Evolutionary conservation across 805 yeast genomes (phyloP).

Genomic region (Kazachstania kunashirensis): DNA sequence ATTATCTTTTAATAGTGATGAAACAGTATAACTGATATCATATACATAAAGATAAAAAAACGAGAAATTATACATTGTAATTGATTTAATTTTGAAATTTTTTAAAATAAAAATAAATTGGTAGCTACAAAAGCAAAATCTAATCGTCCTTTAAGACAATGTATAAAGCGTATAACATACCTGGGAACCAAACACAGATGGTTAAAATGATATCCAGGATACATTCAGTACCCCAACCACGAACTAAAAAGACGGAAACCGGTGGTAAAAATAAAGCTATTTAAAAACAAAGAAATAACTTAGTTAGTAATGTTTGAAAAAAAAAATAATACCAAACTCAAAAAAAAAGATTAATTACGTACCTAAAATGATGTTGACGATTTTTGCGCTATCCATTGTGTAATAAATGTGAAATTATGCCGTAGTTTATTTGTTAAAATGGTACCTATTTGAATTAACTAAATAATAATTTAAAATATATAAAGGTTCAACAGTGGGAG

Average conservation of each 20-base stretch:
- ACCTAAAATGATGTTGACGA: slow-evolving; percentile 29
- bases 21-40: too few species aligned
- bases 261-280: slow-evolving; percentile 63
- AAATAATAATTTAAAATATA: too few species aligned
- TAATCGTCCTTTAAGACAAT: slow-evolving; percentile 33
- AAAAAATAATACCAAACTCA: background rate
- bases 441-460: too few species aligned
- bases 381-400: slow-evolving; percentile 31
- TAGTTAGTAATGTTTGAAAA: slow-evolving; percentile 3
- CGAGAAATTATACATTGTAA: too few species aligned
- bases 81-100: too few species aligned
- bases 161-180: slow-evolving; percentile 66
- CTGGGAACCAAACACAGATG: slow-evolving; percentile 53
- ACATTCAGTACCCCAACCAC: slow-evolving; percentile 56
- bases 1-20: too few species aligned
- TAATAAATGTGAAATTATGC: too few species aligned
- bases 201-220: slow-evolving; percentile 51
- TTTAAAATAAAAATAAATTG: too few species aligned
- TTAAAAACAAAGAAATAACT: background rate
- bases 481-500: too few species aligned
- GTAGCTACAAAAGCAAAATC: too few species aligned
- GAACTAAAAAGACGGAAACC: slow-evolving; percentile 61
- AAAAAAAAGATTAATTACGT: slow-evolving; percentile 2
- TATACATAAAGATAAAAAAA: too few species aligned
- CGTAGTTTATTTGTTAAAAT: too few species aligned